Percentiles rank a stretch among this genome's conserved stretches.
Evolutionary conservation across 2,329 filamentous ascomycete species (phyloP).

Genomic region (Cordyceps fumosorosea): DNA sequence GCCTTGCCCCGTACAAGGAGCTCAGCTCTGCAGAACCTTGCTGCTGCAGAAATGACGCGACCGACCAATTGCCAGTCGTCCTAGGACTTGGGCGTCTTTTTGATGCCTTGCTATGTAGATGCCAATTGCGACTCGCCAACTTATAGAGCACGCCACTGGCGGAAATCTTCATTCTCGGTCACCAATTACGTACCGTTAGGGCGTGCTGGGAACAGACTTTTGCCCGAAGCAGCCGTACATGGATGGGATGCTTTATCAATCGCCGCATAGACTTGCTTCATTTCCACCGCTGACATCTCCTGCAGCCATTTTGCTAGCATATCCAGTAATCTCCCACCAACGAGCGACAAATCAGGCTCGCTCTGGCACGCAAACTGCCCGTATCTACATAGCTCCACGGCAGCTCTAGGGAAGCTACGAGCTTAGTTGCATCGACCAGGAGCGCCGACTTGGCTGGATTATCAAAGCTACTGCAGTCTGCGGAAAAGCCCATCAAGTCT

Average conservation of each 20-base stretch:
- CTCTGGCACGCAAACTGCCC: not conserved
- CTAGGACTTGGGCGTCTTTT: not conserved
- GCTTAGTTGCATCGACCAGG: not conserved
- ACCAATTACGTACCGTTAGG: not conserved
- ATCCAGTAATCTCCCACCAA: not conserved
- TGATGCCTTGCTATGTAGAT: not conserved
- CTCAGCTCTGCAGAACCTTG: slow-evolving; percentile 10
- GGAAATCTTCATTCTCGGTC: not conserved
- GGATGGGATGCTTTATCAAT: too few relatives aligned
- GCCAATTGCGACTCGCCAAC: not conserved
- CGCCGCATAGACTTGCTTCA: not conserved
- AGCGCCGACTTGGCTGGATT: not conserved
- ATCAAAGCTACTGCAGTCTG: not conserved
- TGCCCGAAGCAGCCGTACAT: not conserved
- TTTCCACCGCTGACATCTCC: not conserved
- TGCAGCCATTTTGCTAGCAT: not conserved
- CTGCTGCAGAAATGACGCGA: slow-evolving; percentile 3
- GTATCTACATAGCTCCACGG: too few relatives aligned
- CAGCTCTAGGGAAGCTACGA: not conserved
- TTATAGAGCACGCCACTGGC: not conserved
- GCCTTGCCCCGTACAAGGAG: not conserved
- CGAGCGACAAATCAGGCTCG: not conserved
- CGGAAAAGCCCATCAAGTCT: not conserved
- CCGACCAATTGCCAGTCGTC: slow-evolving; percentile 1
- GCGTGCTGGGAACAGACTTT: not conserved